These are phyloP conservation scores for Verticillium albo-atrum DNA, from an alignment of 2,329 filamentous ascomycete genomes.

Conservation along the genomic window DNA sequence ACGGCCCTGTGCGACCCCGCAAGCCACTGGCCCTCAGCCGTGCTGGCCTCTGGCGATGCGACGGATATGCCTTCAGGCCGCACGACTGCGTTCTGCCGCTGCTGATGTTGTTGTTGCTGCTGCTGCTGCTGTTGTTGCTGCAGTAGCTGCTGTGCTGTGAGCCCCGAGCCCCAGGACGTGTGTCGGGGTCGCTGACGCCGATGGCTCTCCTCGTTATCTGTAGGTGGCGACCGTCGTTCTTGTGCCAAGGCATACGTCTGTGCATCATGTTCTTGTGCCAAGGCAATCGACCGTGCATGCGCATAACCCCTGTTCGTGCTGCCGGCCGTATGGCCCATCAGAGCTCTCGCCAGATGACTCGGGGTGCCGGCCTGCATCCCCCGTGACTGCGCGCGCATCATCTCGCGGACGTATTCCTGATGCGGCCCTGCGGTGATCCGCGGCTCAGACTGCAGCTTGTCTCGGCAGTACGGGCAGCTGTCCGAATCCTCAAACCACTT, in stretches of 20 bases:
- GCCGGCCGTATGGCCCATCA: neutral
- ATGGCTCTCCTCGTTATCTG: neutral
- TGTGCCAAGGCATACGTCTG: neutral
- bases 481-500: constrained; percentile 61
- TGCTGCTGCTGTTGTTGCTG: neutral
- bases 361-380: neutral
- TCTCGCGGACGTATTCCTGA: neutral
- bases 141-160: neutral
- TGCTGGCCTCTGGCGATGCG: neutral
- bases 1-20: neutral
- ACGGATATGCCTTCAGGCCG: neutral
- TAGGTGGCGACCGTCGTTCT: neutral
- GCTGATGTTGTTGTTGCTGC: neutral
- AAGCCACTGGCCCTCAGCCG: neutral
- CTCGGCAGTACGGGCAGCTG: constrained; percentile 60
- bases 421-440: constrained; percentile 4
- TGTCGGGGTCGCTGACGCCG: neutral
- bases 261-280: no score
- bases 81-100: neutral
- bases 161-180: neutral
- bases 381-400: neutral
- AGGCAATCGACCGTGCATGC: no score
- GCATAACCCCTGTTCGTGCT: no score
- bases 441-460: constrained; percentile 52
- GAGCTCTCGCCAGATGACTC: neutral